Conservation (phyloP, 495 filamentous ascomycete species). For the Podospora anserina region DNA sequence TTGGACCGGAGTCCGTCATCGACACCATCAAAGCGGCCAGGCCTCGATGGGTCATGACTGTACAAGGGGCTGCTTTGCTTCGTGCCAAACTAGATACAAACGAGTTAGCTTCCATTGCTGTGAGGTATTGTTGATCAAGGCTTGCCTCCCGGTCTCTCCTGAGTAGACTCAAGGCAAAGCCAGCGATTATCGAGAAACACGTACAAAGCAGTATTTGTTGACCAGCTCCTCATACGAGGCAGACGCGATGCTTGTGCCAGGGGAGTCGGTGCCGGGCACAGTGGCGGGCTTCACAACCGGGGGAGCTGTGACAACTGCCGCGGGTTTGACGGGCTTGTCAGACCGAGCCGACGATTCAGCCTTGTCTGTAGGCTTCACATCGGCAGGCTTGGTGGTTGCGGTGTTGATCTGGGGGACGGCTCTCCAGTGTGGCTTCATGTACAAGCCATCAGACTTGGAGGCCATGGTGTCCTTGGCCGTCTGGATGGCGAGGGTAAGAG, state of each 20-base stretch:
- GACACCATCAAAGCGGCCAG: conserved; percentile 34
- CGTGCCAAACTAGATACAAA: conserved; percentile 39
- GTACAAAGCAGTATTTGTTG: conserved; percentile 98
- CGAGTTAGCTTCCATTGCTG: conserved; percentile 22
- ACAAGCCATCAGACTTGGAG: conserved; percentile 49
- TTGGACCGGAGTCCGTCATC: conserved; percentile 26
- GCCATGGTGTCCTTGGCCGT: conserved; percentile 54
- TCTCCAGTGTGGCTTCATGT: conserved; percentile 48
- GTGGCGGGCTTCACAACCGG: conserved; percentile 18
- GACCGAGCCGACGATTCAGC: background rate
- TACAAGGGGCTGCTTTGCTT: conserved; percentile 41
- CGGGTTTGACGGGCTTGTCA: conserved; percentile 12
- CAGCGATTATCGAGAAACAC: conserved; percentile 46
- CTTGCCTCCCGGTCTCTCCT: conserved; percentile 30
- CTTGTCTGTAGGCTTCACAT: conserved; percentile 4
- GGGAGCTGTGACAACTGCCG: conserved; percentile 15
- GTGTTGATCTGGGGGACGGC: conserved; percentile 1
- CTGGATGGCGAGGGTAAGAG: conserved; percentile 78
- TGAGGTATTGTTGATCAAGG: conserved; percentile 6
- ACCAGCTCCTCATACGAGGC: conserved; percentile 89
- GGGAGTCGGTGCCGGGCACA: conserved; percentile 35
- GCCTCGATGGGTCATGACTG: conserved; percentile 34
- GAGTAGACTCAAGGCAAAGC: conserved; percentile 20
- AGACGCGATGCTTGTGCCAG: conserved; percentile 60
- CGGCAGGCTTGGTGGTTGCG: conserved; percentile 15